These are phyloP conservation scores for Ogataea glucozyma DNA, from an alignment of 805 yeast genomes.

Conservation along the genomic window DNA sequence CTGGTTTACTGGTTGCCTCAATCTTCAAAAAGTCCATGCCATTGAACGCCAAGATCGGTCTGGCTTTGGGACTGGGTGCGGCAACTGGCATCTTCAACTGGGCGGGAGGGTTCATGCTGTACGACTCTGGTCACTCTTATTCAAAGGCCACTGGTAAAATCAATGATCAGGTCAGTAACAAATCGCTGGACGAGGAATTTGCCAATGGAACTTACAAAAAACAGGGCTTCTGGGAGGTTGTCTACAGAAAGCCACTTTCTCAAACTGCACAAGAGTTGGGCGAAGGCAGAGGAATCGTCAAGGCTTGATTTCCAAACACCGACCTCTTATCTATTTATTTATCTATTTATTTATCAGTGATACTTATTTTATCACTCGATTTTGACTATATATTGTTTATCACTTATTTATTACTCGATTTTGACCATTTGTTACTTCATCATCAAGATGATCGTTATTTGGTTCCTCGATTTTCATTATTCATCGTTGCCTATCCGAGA, in stretches of 20 bases:
- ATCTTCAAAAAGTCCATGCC: constrained; percentile 30
- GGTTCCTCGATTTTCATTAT: no score
- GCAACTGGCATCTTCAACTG: constrained; percentile 50
- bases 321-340: constrained; percentile 5
- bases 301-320: constrained; percentile 11
- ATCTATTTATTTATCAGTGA: constrained; percentile 15
- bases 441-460: constrained; percentile 2
- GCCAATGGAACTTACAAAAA: constrained; percentile 36
- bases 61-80: constrained; percentile 45
- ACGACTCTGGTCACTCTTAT: constrained; percentile 46
- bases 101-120: constrained; percentile 53
- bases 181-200: constrained; percentile 37
- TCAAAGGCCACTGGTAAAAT: constrained; percentile 40
- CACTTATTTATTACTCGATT: constrained; percentile 8
- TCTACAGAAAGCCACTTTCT: constrained; percentile 77
- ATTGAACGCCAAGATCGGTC: constrained; percentile 44
- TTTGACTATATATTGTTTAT: constrained; percentile 7
- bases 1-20: constrained; percentile 23
- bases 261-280: constrained; percentile 80
- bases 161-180: constrained; percentile 40
- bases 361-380: no score
- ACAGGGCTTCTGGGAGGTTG: constrained; percentile 78
- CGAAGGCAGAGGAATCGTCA: constrained; percentile 58
- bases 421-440: not conserved
- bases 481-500: no score